These are phyloP conservation scores for Linnemannia hyalina DNA, from an alignment of 192 early-diverging fungal species.

Conservation along the genomic window DNA sequence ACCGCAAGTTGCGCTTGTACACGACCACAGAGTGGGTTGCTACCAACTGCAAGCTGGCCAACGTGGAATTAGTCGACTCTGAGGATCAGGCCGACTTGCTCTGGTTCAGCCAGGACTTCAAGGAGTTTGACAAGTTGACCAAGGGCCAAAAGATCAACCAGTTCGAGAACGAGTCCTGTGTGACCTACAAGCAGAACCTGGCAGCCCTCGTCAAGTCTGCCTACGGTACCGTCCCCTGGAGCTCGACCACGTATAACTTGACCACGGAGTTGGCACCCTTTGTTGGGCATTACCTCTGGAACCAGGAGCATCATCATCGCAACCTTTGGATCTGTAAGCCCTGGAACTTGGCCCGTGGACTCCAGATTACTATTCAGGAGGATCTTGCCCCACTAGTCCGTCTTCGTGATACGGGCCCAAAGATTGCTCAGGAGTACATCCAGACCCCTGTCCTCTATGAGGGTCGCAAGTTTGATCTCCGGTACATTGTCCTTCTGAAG, in stretches of 20 bases:
- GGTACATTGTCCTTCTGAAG: constrained; percentile 62
- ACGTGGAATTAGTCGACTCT: constrained; percentile 50
- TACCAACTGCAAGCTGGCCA: constrained; percentile 56
- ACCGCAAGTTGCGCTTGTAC: constrained; percentile 41
- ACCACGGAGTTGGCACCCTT: constrained; percentile 52
- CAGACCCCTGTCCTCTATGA: constrained; percentile 62
- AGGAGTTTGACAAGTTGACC: constrained; percentile 56
- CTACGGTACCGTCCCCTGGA: constrained; percentile 58
- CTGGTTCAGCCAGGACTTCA: constrained; percentile 60
- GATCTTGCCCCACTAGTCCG: constrained; percentile 59
- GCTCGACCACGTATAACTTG: constrained; percentile 59
- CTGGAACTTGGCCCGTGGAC: constrained; percentile 60
- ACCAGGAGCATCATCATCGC: constrained; percentile 42
- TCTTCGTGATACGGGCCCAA: constrained; percentile 57
- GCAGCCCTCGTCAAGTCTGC: constrained; percentile 56
- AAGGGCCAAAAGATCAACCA: constrained; percentile 60
- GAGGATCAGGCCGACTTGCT: constrained; percentile 57
- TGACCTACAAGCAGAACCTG: constrained; percentile 61
- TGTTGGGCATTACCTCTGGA: constrained; percentile 61
- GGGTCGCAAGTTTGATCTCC: constrained; percentile 64
- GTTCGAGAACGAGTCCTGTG: constrained; percentile 57
- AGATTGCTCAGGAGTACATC: constrained; percentile 61
- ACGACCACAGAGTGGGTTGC: constrained; percentile 60
- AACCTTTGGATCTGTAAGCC: constrained; percentile 65
- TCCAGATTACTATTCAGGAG: constrained; percentile 55